Base-by-base conservation (phyloP, 2,329 filamentous ascomycete genomes). In the Ophiostoma novo-ulmi region DNA sequence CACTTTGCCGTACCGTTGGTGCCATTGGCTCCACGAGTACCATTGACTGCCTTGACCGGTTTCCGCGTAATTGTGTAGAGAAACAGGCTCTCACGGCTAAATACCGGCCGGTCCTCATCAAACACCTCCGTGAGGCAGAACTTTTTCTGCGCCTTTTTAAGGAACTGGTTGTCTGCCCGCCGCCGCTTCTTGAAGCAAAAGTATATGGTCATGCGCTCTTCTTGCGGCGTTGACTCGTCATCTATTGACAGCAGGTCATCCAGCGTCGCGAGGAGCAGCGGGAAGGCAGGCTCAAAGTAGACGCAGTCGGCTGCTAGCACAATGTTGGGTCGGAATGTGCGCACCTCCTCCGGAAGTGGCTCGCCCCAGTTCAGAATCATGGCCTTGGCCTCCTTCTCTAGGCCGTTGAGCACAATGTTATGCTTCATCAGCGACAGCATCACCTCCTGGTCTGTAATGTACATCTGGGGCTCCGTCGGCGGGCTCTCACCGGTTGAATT, bases 101-200 rank as follows among this genome's bases (percentile, higher is more conserved):
- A 89, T 2, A 83, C 79, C 1, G 83, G 81, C 38, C 84, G 80
- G 73, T 89, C 87, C 72, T 88, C 85, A 75, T 91, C 89, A 64
- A 81, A 80, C 52, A 91, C 78, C 76, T 90, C 88, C 48, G 84
- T 83, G 22, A 92, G 84, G 17, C 80, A 75, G 76, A 93, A 93
- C 48, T 82, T 79, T 80, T 90, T 92, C 77, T 83, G 88, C 20
- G 89, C 88, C 77, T 85, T 85, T 78, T 90, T 91, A 77, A 93
- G 84, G 77, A 93, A 93, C 72, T 90, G 87, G 81, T 89, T 84
- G 77, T 93, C 91, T 61, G 91, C 95, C 72, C 92, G 86, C 77
- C 95, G 88, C 75, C 95, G 85, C 81, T 93, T 94, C 84, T 97
- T 98, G 84, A 96, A 97, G 82, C 94, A 97, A 81, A 99, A 98